A percentile compares a stretch with the other conserved stretches of the same genome.
These are phyloP conservation scores for Pleurotus citrinopileatus DNA, from an alignment of 768 basidiomycete species.

Conservation along the genomic window DNA sequence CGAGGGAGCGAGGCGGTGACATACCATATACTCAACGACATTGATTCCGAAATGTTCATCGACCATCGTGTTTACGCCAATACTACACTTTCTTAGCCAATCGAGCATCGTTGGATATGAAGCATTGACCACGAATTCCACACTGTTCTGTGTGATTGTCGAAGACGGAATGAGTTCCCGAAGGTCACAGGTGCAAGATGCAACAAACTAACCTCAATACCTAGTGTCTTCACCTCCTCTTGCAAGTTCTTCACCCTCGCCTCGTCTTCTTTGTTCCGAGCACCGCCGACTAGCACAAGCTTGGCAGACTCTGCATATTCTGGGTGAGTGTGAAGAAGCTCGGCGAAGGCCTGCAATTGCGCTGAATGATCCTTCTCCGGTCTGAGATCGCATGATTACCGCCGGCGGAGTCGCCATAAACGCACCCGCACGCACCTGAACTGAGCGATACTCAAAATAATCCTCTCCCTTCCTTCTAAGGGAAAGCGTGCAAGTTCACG, in stretches of 20 bases:
- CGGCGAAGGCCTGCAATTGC: slow-evolving; percentile 70
- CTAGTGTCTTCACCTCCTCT: slow-evolving; percentile 56
- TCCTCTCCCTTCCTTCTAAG: slow-evolving; percentile 50
- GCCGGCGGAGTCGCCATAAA: background rate
- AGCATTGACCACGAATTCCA: slow-evolving; percentile 83
- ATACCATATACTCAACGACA: slow-evolving; percentile 95
- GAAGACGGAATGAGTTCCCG: background rate
- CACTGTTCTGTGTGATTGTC: slow-evolving; percentile 47
- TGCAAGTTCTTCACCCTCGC: slow-evolving; percentile 62
- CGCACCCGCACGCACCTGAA: slow-evolving; percentile 64
- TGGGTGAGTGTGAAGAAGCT: slow-evolving; percentile 57
- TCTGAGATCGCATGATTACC: slow-evolving; percentile 39
- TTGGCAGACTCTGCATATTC: slow-evolving; percentile 43
- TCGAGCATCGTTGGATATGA: slow-evolving; percentile 66
- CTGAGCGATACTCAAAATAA: slow-evolving; percentile 88
- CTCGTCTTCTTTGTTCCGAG: slow-evolving; percentile 75
- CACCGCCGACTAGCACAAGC: slow-evolving; percentile 81
- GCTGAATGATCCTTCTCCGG: slow-evolving; percentile 93
- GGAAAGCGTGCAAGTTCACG: slow-evolving; percentile 59
- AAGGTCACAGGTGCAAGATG: too few species aligned
- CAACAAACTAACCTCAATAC: slow-evolving; percentile 57
- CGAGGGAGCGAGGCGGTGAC: slow-evolving; percentile 18
- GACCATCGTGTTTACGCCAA: slow-evolving; percentile 95
- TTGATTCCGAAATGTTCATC: slow-evolving; percentile 99
- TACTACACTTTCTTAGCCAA: slow-evolving; percentile 71